A percentile compares a stretch with the other conserved stretches of the same genome.
Conservation (phyloP, 129 eudicot species). For the Lonicera japonica region DNA sequence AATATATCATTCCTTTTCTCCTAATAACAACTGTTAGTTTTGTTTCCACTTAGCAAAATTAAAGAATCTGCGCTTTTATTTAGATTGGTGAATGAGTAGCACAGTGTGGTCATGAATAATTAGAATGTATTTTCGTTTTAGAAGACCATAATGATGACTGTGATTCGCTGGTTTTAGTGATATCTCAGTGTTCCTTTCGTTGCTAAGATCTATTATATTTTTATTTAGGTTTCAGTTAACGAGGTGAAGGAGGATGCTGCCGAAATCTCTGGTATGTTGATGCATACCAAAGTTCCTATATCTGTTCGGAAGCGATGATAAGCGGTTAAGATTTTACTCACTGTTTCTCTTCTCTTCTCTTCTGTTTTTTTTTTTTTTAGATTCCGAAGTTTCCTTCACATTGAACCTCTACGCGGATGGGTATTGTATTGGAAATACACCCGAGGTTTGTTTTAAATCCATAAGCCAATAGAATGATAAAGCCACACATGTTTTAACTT, state of each 20-base stretch:
- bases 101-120: too few species aligned
- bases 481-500: background rate
- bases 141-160: too few species aligned
- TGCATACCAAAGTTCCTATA: slow-evolving; percentile 5
- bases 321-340: background rate
- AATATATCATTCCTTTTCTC: too few species aligned
- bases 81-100: too few species aligned
- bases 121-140: too few species aligned
- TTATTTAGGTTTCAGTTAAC: slow-evolving; percentile 32
- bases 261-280: slow-evolving; percentile 40
- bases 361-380: slow-evolving; percentile 22
- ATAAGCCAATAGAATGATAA: background rate
- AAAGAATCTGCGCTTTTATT: too few species aligned
- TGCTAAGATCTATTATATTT: slow-evolving; percentile 9
- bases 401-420: slow-evolving; percentile 80
- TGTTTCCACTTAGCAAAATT: too few species aligned
- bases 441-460: slow-evolving; percentile 50
- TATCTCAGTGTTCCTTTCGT: background rate
- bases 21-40: too few species aligned
- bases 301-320: background rate
- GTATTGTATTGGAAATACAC: slow-evolving; percentile 63
- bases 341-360: background rate
- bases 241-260: slow-evolving; percentile 24
- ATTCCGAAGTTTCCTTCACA: slow-evolving; percentile 70
- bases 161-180: too few species aligned